Conservation (phyloP, 2,329 filamentous ascomycete genomes). For the Aspergillus candidus region DNA sequence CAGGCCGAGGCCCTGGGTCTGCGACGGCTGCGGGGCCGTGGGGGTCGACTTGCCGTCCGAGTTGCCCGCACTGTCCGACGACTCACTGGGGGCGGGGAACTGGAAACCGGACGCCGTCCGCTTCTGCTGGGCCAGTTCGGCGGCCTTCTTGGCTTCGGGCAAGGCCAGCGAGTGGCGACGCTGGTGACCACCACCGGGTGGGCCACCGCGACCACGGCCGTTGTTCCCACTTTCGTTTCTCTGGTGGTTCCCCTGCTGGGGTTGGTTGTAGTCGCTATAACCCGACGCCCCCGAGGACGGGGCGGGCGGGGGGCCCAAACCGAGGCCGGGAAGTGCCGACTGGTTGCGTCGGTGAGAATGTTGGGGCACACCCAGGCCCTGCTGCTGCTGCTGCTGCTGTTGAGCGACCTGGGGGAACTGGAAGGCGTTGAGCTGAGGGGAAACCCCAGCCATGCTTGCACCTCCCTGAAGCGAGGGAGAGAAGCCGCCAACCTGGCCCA, state of each 20-base stretch:
- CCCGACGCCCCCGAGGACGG: constrained; percentile 83
- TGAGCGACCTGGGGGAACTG: constrained; percentile 80
- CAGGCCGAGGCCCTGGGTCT: constrained; percentile 57
- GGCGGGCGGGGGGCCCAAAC: constrained; percentile 83
- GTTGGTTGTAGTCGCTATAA: constrained; percentile 75
- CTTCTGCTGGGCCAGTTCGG: constrained; percentile 94
- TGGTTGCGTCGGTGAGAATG: constrained; percentile 95
- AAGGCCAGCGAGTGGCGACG: constrained; percentile 90
- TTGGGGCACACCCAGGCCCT: constrained; percentile 69
- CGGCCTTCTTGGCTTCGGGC: constrained; percentile 94
- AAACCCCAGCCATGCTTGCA: constrained; percentile 62
- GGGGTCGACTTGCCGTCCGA: constrained; percentile 44
- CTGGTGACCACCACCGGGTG: constrained; percentile 70
- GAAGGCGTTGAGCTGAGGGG: constrained; percentile 70
- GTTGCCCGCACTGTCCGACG: constrained; percentile 50
- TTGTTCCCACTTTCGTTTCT: constrained; percentile 64
- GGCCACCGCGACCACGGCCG: constrained; percentile 68
- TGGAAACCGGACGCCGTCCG: constrained; percentile 90
- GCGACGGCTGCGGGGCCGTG: constrained; percentile 47
- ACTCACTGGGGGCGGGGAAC: constrained; percentile 69
- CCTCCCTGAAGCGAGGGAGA: constrained; percentile 67
- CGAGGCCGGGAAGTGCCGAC: constrained; percentile 88
- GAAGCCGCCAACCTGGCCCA: constrained; percentile 65
- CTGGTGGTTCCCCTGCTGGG: constrained; percentile 53
- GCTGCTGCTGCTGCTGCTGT: constrained; percentile 65